Conservation (phyloP, 345 rosid species). For the Linum trigynum region DNA sequence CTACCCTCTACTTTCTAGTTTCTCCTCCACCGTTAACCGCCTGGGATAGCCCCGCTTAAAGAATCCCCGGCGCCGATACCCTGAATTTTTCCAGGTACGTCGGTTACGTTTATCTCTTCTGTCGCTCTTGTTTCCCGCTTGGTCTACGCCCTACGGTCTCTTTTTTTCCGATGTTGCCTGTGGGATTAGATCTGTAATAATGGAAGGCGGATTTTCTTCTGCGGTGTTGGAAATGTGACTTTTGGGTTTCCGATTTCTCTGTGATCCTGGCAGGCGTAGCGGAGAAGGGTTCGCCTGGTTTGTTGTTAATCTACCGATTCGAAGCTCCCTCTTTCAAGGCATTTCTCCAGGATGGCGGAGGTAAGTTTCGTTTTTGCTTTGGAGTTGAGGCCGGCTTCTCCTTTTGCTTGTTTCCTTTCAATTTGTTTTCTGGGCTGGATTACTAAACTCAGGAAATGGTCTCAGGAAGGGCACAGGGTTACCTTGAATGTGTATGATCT, state of each 20-base stretch:
- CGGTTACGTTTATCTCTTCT: too few relatives aligned
- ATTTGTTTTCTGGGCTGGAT: constrained; percentile 4
- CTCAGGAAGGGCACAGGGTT: constrained; percentile 70
- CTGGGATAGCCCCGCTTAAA: too few relatives aligned
- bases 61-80: too few relatives aligned
- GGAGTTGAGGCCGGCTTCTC: background rate
- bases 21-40: too few relatives aligned
- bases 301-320: background rate
- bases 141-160: too few relatives aligned
- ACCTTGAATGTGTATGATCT: constrained; percentile 76
- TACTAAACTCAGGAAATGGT: too few relatives aligned
- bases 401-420: background rate
- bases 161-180: too few relatives aligned
- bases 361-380: background rate
- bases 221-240: too few relatives aligned
- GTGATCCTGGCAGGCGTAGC: background rate
- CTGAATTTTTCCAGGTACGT: too few relatives aligned
- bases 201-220: background rate
- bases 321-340: background rate
- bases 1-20: too few relatives aligned
- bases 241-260: background rate
- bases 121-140: too few relatives aligned
- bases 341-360: background rate
- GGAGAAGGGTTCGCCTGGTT: background rate
- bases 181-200: too few relatives aligned